Conservation (phyloP, 192 early-diverging fungal genomes). For the Obelidium mucronatum region DNA sequence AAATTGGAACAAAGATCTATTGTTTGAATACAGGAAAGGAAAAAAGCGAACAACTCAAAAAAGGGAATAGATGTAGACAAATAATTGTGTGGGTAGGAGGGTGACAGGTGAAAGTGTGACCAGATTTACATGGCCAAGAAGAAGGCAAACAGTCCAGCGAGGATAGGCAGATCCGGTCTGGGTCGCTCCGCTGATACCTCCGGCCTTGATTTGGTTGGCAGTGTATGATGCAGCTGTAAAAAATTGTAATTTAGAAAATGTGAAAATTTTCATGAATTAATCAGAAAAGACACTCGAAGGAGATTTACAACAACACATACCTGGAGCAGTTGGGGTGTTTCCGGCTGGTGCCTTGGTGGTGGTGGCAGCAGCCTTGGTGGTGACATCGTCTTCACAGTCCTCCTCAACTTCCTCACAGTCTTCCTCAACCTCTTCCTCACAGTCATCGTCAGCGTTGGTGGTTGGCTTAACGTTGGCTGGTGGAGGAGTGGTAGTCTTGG, state of each 20-base stretch:
- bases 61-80: too few relatives aligned
- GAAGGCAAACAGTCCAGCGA: background rate
- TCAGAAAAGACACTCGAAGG: background rate
- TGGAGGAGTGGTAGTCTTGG: background rate
- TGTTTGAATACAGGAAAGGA: too few relatives aligned
- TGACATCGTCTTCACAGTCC: slow-evolving; percentile 1
- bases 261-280: background rate
- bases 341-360: slow-evolving; percentile 58
- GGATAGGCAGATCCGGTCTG: background rate
- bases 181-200: background rate
- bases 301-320: background rate
- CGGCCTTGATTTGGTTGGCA: background rate
- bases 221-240: background rate
- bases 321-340: background rate
- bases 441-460: background rate
- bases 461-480: background rate
- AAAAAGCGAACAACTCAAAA: too few relatives aligned
- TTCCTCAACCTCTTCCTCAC: background rate
- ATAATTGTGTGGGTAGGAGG: too few relatives aligned
- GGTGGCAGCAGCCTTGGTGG: slow-evolving; percentile 58
- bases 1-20: too few relatives aligned
- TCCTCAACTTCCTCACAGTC: background rate
- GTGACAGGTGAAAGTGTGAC: too few relatives aligned
- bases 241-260: background rate
- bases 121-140: background rate